A percentile compares a stretch with the other conserved stretches of the same genome.
Evolutionary conservation across 495 filamentous ascomycete genomes (phyloP).

Genomic region (Cetradonia linearis): DNA sequence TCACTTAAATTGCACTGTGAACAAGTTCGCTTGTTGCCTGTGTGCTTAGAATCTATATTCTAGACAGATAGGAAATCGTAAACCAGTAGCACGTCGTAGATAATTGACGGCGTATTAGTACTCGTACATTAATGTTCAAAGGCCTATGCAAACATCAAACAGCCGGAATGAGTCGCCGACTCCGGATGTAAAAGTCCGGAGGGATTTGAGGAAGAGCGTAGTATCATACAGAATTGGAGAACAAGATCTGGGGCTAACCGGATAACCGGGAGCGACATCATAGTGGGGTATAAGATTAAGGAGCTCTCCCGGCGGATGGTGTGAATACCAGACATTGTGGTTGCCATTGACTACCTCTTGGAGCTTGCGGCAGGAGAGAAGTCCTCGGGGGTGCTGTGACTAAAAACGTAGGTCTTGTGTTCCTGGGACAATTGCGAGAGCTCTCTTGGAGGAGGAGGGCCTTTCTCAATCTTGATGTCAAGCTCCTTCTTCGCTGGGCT

Average conservation of each 20-base stretch:
- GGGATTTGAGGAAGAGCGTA: neutral
- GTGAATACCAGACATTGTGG: neutral
- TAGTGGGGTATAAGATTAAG: neutral
- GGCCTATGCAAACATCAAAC: neutral
- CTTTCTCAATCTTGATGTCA: slow-evolving; percentile 18
- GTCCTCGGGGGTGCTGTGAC: slow-evolving; percentile 13
- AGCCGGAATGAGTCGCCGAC: neutral
- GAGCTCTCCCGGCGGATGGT: neutral
- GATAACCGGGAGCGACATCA: neutral
- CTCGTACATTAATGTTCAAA: slow-evolving; percentile 4
- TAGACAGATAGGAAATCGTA: neutral
- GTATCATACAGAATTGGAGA: neutral
- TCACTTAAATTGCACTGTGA: neutral
- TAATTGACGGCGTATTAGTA: neutral
- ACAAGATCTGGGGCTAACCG: neutral
- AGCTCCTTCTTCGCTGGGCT: slow-evolving; percentile 8
- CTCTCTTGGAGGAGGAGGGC: slow-evolving; percentile 13
- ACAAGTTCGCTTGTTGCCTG: slow-evolving; percentile 1
- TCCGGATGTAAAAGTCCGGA: neutral
- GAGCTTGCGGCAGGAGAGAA: slow-evolving; percentile 7
- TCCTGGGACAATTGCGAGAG: slow-evolving; percentile 11
- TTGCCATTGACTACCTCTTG: slow-evolving; percentile 9
- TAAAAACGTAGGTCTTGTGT: slow-evolving; percentile 13
- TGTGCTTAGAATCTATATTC: slow-evolving; percentile 4
- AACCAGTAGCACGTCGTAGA: neutral